Conservation (phyloP, 305 asterid species). For the Plantago coronopus region DNA sequence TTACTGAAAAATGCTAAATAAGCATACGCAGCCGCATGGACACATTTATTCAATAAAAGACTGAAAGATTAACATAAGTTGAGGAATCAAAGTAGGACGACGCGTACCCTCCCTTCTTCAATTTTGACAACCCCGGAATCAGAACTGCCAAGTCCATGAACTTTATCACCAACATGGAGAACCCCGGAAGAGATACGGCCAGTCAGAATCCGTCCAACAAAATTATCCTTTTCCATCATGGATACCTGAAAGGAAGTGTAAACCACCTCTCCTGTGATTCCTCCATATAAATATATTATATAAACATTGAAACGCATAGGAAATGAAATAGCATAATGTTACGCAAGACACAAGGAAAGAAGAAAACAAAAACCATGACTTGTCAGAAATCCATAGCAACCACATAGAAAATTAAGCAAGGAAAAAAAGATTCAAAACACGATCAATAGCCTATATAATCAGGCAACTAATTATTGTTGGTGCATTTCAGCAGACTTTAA, state of each 20-base stretch:
- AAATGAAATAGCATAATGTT: conserved; percentile 25
- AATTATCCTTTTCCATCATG: conserved; percentile 96
- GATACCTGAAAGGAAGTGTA: conserved; percentile 87
- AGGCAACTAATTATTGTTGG: too few relatives aligned
- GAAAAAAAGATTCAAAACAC: too few relatives aligned
- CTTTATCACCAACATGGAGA: conserved; percentile 83
- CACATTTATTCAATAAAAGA: not conserved
- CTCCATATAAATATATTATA: conserved; percentile 18
- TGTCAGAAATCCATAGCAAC: conserved; percentile 10
- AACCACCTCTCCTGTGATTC: conserved; percentile 38
- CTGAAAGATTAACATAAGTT: not conserved
- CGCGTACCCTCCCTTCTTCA: conserved; percentile 95
- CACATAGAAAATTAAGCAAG: not conserved
- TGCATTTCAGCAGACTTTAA: too few relatives aligned
- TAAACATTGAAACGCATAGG: conserved; percentile 23
- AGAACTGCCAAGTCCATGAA: conserved; percentile 72
- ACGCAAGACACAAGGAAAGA: conserved; percentile 13
- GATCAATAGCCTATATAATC: too few relatives aligned
- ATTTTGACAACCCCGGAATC: conserved; percentile 71
- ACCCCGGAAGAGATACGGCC: conserved; percentile 87
- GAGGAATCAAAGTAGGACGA: conserved; percentile 11
- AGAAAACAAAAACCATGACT: conserved; percentile 10
- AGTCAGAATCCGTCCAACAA: conserved; percentile 89
- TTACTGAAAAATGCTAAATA: not conserved
- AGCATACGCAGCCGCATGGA: conserved; percentile 7